Conservation (phyloP, 192 early-diverging fungal genomes). For the Chytriomyces sp. region DNA sequence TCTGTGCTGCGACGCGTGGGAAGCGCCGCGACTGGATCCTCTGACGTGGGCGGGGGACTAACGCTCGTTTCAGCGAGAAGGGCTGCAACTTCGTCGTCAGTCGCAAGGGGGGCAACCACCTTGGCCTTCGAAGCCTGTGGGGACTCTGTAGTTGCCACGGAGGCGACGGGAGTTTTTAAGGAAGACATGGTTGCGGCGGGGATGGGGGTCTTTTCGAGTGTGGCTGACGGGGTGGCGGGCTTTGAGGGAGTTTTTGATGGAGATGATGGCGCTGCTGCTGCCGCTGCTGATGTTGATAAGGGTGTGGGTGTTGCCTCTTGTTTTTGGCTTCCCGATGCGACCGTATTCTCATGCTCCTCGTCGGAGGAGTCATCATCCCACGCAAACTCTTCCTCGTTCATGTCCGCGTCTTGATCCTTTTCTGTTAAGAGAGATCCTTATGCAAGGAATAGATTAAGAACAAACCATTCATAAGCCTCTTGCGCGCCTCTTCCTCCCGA, state of each 20-base stretch:
- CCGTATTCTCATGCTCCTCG: constrained; percentile 21
- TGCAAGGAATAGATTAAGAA: neutral
- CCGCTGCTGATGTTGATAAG: neutral
- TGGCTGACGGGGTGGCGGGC: neutral
- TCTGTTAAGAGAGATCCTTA: neutral
- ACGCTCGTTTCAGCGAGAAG: neutral
- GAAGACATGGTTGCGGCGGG: neutral
- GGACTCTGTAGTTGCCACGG: neutral
- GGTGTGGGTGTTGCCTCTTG: neutral
- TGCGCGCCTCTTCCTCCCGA: constrained; percentile 43
- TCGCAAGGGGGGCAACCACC: neutral
- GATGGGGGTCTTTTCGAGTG: neutral
- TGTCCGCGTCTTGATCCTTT: constrained; percentile 16
- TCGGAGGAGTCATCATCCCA: constrained; percentile 34
- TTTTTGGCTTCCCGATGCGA: neutral
- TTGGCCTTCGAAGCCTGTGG: neutral
- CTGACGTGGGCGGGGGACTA: neutral
- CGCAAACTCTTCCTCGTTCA: constrained; percentile 25
- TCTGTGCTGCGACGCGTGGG: neutral
- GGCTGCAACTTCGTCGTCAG: neutral
- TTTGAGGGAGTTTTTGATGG: neutral
- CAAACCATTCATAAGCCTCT: constrained; percentile 34
- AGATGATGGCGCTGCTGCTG: neutral
- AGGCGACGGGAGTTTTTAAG: neutral
- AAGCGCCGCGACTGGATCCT: neutral